These are phyloP conservation scores for Dendryphion nanum DNA, from an alignment of 2,329 filamentous ascomycete genomes.

Conservation along the genomic window DNA sequence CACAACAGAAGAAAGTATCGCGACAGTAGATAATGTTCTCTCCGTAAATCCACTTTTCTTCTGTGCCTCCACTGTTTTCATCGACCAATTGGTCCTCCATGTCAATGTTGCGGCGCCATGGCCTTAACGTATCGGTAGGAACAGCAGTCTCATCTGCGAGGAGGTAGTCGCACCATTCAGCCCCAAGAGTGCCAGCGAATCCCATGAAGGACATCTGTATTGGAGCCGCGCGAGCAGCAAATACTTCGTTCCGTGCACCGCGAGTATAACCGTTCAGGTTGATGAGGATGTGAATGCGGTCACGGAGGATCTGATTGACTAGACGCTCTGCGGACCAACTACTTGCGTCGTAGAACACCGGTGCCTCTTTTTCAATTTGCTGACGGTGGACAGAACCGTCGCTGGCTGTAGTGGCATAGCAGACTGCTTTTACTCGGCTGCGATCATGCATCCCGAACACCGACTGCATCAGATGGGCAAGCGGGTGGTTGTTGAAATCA, in stretches of 20 bases:
- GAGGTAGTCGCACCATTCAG: constrained; percentile 98
- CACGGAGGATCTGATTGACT: constrained; percentile 79
- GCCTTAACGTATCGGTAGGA: constrained; percentile 75
- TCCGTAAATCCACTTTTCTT: constrained; percentile 86
- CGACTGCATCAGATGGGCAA: constrained; percentile 97
- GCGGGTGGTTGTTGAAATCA: constrained; percentile 97
- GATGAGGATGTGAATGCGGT: constrained; percentile 90
- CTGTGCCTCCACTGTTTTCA: constrained; percentile 65
- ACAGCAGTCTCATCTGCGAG: constrained; percentile 87
- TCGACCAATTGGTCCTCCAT: constrained; percentile 66
- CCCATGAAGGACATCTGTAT: constrained; percentile 99
- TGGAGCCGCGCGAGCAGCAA: constrained; percentile 88
- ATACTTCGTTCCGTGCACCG: constrained; percentile 95
- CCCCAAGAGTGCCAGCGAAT: constrained; percentile 91
- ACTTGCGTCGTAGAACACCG: constrained; percentile 86
- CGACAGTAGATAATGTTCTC: constrained; percentile 95
- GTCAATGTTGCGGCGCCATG: constrained; percentile 71
- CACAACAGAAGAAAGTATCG: constrained; percentile 97
- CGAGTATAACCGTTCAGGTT: constrained; percentile 98
- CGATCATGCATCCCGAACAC: constrained; percentile 89
- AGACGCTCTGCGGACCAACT: constrained; percentile 81
- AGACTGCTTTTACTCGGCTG: constrained; percentile 75
- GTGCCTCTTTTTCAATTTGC: constrained; percentile 90
- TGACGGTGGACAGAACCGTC: constrained; percentile 85
- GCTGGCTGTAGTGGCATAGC: constrained; percentile 91